These are phyloP conservation scores for Biancaea sappan DNA, from an alignment of 306 rosid species.

Conservation along the genomic window DNA sequence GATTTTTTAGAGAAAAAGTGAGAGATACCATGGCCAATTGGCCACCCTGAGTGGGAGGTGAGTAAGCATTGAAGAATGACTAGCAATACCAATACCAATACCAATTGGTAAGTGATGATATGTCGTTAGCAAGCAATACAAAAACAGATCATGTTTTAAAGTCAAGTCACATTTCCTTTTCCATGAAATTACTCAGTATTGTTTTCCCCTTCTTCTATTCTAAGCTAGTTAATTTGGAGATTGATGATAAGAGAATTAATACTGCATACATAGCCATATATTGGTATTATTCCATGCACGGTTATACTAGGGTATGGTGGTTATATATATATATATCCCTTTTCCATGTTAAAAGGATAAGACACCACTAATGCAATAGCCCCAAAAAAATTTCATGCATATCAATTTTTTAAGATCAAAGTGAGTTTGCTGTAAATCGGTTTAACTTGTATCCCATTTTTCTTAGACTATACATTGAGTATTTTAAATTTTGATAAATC, in stretches of 20 bases:
- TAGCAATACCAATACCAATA: slow-evolving; percentile 36
- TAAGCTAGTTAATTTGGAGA: too few relatives aligned
- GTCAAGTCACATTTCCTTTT: slow-evolving; percentile 36
- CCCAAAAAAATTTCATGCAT: not conserved
- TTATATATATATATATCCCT: not conserved
- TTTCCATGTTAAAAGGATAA: not conserved
- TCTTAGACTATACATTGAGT: too few relatives aligned
- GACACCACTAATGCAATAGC: not conserved
- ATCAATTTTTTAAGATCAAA: not conserved
- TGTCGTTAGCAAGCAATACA: slow-evolving; percentile 29
- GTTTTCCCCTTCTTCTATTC: too few relatives aligned
- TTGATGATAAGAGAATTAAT: too few relatives aligned
- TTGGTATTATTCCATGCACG: not conserved
- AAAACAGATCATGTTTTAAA: slow-evolving; percentile 34
- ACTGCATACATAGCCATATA: not conserved
- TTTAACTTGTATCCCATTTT: not conserved
- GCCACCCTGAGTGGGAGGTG: slow-evolving; percentile 54
- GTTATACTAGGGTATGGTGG: too few relatives aligned
- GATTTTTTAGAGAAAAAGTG: slow-evolving; percentile 25
- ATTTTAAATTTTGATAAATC: too few relatives aligned
- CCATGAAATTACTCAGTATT: not conserved
- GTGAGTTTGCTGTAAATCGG: not conserved
- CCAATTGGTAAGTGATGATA: too few relatives aligned
- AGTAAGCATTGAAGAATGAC: slow-evolving; percentile 50
- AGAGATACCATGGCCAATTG: slow-evolving; percentile 50